phyloP scores from a whole-genome alignment of 495 filamentous ascomycete genomes.

The Margaritispora aquatica region DNA sequence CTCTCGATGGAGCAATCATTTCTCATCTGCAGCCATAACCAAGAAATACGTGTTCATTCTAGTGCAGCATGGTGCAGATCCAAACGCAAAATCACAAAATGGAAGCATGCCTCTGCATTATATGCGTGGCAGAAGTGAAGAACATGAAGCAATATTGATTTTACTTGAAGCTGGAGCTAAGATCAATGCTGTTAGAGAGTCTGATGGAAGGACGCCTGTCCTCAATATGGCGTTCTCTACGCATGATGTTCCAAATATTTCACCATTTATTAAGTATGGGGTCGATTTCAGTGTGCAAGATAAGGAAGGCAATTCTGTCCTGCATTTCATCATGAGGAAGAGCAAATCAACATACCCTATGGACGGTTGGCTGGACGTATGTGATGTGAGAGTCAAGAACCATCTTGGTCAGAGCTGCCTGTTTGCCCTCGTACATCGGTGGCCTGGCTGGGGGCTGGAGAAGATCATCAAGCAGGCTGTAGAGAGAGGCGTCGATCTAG shows the following conservation, averaged over 20 bases:
- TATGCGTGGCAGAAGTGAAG: not conserved
- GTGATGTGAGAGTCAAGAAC: not conserved
- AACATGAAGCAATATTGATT: not conserved
- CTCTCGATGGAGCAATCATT: not conserved
- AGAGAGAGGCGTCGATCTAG: not conserved
- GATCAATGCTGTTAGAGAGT: not conserved
- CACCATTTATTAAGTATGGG: not conserved
- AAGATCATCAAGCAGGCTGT: not conserved
- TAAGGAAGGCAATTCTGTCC: not conserved
- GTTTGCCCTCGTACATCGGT: not conserved
- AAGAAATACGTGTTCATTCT: not conserved
- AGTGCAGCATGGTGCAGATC: not conserved
- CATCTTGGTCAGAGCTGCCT: not conserved
- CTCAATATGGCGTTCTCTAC: not conserved
- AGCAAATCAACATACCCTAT: not conserved
- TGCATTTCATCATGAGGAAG: not conserved
- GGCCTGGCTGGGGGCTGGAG: not conserved
- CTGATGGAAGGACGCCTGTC: not conserved
- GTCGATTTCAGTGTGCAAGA: not conserved
- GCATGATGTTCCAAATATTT: not conserved
- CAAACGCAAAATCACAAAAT: not conserved
- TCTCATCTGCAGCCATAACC: not conserved
- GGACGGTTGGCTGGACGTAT: not conserved
- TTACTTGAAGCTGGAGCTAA: not conserved
- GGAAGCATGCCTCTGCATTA: not conserved